Evolutionary conservation across 352 stramenopile species (phyloP).

Genomic region (Pythium apleroticum): DNA sequence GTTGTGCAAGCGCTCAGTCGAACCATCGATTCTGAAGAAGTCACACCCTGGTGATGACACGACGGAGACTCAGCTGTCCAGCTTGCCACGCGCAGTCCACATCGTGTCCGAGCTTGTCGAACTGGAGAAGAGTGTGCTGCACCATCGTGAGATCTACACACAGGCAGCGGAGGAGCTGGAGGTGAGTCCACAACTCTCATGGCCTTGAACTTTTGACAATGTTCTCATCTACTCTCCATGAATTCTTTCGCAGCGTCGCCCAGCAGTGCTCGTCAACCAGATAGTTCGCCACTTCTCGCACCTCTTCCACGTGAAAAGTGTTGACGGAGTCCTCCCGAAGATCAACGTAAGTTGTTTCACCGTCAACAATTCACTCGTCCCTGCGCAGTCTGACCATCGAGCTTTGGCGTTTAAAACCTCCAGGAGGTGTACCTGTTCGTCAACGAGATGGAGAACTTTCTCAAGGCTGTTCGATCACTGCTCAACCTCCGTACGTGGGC

Average conservation of each 20-base stretch:
- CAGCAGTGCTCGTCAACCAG: slow-evolving; percentile 81
- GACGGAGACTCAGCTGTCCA: slow-evolving; percentile 33
- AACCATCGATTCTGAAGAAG: slow-evolving; percentile 38
- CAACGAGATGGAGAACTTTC: slow-evolving; percentile 88
- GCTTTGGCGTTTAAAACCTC: neutral
- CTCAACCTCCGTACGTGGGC: slow-evolving; percentile 63
- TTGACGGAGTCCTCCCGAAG: slow-evolving; percentile 89
- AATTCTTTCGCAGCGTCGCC: slow-evolving; percentile 41
- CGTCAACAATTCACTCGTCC: no score
- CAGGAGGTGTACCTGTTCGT: slow-evolving; percentile 84
- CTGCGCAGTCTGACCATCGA: no score
- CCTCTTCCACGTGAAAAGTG: slow-evolving; percentile 81
- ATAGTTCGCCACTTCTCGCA: slow-evolving; percentile 88
- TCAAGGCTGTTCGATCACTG: slow-evolving; percentile 55
- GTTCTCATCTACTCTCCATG: slow-evolving; percentile 1
- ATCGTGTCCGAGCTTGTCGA: slow-evolving; percentile 80
- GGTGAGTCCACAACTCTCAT: slow-evolving; percentile 34
- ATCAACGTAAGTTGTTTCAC: slow-evolving; percentile 63
- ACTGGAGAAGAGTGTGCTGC: slow-evolving; percentile 79
- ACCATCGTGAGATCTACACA: slow-evolving; percentile 78
- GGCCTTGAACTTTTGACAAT: neutral
- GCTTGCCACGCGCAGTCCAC: slow-evolving; percentile 56
- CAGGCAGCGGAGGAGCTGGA: slow-evolving; percentile 77
- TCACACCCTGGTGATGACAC: slow-evolving; percentile 14
- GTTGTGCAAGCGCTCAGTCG: slow-evolving; percentile 58